phyloP scores from a whole-genome alignment of 768 basidiomycete genomes.

The Leccinum pellstonianum region DNA sequence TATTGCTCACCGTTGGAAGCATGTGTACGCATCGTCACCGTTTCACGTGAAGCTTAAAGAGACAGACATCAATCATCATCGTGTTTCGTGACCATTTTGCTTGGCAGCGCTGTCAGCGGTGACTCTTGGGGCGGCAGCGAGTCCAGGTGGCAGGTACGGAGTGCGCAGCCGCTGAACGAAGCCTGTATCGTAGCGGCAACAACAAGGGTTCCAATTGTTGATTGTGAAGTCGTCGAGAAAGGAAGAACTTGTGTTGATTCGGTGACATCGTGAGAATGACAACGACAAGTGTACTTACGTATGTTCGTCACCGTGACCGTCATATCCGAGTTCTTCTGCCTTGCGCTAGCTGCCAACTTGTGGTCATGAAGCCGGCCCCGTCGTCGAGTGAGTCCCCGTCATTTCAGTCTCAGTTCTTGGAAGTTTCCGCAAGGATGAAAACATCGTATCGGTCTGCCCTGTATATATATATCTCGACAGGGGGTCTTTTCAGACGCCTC shows the following conservation, averaged over 20 bases:
- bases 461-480: slow-evolving; percentile 16
- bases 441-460: slow-evolving; percentile 21
- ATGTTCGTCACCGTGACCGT: background rate
- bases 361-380: background rate
- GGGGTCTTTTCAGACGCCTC: slow-evolving; percentile 30
- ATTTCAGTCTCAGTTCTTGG: background rate
- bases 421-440: slow-evolving; percentile 19
- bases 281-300: background rate
- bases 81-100: background rate
- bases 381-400: background rate
- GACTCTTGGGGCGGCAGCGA: background rate
- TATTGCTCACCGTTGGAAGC: background rate
- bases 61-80: background rate
- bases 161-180: background rate
- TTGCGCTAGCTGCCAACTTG: background rate
- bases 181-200: background rate
- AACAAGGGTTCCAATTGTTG: background rate
- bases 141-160: background rate
- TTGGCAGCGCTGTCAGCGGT: background rate
- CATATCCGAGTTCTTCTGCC: background rate
- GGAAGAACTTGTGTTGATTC: background rate
- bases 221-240: background rate
- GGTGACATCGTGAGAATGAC: background rate
- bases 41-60: background rate
- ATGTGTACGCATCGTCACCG: background rate